Evolutionary conservation across 306 rosid species (phyloP).

Genomic region (Quercus rubra): DNA sequence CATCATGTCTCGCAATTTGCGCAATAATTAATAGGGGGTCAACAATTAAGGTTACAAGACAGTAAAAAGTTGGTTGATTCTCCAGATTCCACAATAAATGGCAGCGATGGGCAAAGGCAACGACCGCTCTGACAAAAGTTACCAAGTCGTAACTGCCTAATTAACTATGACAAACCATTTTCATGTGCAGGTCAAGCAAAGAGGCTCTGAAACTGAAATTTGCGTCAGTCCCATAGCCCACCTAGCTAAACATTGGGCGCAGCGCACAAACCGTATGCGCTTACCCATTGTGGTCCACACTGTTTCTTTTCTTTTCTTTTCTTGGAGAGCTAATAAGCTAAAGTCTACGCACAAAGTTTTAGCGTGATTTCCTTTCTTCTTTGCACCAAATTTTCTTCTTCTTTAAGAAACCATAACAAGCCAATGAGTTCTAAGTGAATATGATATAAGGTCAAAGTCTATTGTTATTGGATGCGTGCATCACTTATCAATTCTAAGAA

Average conservation of each 20-base stretch:
- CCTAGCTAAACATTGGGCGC: constrained; percentile 5
- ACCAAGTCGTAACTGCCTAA: constrained; percentile 37
- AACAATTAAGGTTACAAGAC: not conserved
- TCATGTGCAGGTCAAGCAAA: constrained; percentile 6
- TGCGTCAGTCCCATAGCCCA: not conserved
- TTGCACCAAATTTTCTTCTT: too few species aligned
- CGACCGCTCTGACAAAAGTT: constrained; percentile 32
- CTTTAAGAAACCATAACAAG: too few species aligned
- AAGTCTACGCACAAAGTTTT: too few species aligned
- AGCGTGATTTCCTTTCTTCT: too few species aligned
- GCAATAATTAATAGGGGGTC: not conserved
- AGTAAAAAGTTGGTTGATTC: not conserved
- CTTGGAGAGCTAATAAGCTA: too few species aligned
- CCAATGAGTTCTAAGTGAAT: too few species aligned
- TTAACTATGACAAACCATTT: constrained; percentile 29
- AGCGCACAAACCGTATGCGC: not conserved
- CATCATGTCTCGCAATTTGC: too few species aligned
- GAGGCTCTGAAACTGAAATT: not conserved
- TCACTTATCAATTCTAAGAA: too few species aligned
- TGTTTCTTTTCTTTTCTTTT: too few species aligned
- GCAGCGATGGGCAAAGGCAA: not conserved
- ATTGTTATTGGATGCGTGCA: too few species aligned
- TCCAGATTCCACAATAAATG: constrained; percentile 7
- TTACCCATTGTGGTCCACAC: not conserved
- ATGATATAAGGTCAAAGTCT: too few species aligned